Evolutionary conservation across 1,139 yeast genomes (phyloP).

Genomic region (Zygosaccharomyces pseudobailii): DNA sequence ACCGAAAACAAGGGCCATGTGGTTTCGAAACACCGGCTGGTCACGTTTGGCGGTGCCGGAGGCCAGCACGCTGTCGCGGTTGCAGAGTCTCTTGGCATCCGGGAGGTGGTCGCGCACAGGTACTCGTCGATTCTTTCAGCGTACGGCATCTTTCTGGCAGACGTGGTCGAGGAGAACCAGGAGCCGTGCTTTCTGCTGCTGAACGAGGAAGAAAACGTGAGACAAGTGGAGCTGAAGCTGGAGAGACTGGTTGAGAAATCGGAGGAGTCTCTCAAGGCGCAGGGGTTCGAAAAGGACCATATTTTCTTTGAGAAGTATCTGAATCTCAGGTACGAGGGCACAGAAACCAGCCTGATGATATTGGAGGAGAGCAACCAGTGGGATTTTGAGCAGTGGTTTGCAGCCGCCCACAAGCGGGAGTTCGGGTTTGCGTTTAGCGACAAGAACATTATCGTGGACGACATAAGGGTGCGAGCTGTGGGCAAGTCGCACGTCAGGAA

Average conservation of each 20-base stretch:
- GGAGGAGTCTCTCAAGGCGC: slow-evolving; percentile 37
- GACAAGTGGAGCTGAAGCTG: slow-evolving; percentile 35
- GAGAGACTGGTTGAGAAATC: slow-evolving; percentile 21
- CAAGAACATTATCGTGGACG: slow-evolving; percentile 69
- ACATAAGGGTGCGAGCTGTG: slow-evolving; percentile 67
- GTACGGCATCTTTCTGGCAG: slow-evolving; percentile 53
- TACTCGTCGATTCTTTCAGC: slow-evolving; percentile 54
- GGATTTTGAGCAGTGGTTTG: slow-evolving; percentile 39
- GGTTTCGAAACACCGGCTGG: slow-evolving; percentile 44
- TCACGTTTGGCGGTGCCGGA: slow-evolving; percentile 57
- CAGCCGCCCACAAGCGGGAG: slow-evolving; percentile 53
- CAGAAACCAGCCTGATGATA: slow-evolving; percentile 80
- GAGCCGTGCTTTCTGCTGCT: slow-evolving; percentile 48
- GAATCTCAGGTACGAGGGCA: slow-evolving; percentile 79
- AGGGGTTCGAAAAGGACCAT: slow-evolving; percentile 42
- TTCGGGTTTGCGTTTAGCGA: slow-evolving; percentile 62
- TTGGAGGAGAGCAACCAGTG: slow-evolving; percentile 34
- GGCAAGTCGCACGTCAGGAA: slow-evolving; percentile 41
- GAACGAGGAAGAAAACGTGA: slow-evolving; percentile 28
- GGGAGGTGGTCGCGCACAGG: slow-evolving; percentile 45
- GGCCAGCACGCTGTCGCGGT: slow-evolving; percentile 55
- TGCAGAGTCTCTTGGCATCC: slow-evolving; percentile 45
- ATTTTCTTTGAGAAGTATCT: slow-evolving; percentile 55
- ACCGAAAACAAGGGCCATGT: slow-evolving; percentile 53
- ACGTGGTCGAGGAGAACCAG: slow-evolving; percentile 61